These are phyloP conservation scores for Agrocybe praecox DNA, from an alignment of 768 basidiomycete species.

Conservation along the genomic window DNA sequence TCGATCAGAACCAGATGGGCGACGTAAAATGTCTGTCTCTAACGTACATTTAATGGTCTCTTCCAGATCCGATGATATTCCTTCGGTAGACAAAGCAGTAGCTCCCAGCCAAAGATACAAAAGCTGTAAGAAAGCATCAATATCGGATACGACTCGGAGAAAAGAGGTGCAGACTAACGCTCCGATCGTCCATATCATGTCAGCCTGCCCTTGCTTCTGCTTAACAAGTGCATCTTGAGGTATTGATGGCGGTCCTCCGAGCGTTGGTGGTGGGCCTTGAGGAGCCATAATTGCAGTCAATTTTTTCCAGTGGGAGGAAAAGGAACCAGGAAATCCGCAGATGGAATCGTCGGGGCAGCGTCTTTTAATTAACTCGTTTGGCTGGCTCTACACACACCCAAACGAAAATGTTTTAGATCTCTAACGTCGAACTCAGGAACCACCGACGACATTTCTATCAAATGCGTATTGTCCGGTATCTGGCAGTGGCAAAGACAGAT, in stretches of 20 bases:
- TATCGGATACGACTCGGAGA: conserved; percentile 6
- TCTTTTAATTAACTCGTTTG: not conserved
- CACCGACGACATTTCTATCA: not conserved
- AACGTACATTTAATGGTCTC: conserved; percentile 21
- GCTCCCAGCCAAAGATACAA: conserved; percentile 30
- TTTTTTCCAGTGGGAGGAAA: not conserved
- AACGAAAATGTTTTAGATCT: not conserved
- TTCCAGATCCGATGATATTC: conserved; percentile 27
- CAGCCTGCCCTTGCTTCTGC: conserved; percentile 23
- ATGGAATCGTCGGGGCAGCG: not conserved
- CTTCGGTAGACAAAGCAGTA: conserved; percentile 23
- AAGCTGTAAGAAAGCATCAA: conserved; percentile 16
- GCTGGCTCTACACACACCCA: not conserved
- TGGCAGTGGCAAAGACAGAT: not conserved
- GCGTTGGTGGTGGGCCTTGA: not conserved
- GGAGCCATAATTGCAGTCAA: not conserved
- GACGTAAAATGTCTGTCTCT: not conserved
- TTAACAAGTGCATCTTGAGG: conserved; percentile 17
- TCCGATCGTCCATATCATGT: conserved; percentile 24
- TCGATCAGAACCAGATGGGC: not conserved
- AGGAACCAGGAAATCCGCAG: not conserved
- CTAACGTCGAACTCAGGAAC: not conserved
- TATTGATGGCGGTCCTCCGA: conserved; percentile 11
- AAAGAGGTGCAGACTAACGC: conserved; percentile 18
- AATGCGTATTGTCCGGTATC: not conserved